Evolutionary conservation across 306 rosid genomes (phyloP).

Genomic region (Lupinus albus): DNA sequence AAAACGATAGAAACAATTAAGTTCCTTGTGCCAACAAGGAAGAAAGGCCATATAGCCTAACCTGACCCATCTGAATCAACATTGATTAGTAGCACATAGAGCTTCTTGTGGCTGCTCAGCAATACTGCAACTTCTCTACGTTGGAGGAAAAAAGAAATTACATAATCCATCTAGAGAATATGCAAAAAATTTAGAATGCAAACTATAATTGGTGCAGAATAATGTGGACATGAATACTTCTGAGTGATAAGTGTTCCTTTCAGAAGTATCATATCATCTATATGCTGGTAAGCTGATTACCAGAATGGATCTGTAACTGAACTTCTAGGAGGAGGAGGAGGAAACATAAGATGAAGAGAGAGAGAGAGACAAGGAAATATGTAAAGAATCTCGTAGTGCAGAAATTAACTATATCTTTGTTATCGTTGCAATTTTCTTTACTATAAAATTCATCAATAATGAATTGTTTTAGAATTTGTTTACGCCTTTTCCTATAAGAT

Average conservation of each 20-base stretch:
- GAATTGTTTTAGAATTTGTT: conserved; percentile 1
- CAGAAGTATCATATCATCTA: conserved; percentile 18
- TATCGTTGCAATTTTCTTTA: conserved; percentile 12
- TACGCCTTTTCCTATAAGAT: neutral
- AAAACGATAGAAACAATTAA: conserved; percentile 14
- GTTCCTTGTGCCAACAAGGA: conserved; percentile 33
- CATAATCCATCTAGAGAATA: conserved; percentile 25
- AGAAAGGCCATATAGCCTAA: conserved; percentile 39
- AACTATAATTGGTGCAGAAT: conserved; percentile 1
- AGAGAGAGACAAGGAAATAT: neutral
- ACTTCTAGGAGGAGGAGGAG: conserved; percentile 11
- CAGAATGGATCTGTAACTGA: conserved; percentile 24
- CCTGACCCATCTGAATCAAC: conserved; percentile 70
- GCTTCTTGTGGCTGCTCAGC: conserved; percentile 77
- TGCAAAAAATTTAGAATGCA: too few relatives aligned
- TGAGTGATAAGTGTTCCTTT: conserved; percentile 16
- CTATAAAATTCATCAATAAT: conserved; percentile 1
- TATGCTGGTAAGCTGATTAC: conserved; percentile 31
- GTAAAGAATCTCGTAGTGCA: conserved; percentile 6
- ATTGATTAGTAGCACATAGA: conserved; percentile 64
- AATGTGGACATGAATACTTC: conserved; percentile 4
- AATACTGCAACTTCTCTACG: conserved; percentile 79
- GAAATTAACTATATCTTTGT: neutral
- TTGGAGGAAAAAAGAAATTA: conserved; percentile 30
- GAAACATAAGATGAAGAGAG: conserved; percentile 32